Evolutionary conservation across 768 basidiomycete species (phyloP).

Genomic region (Scleroderma bovista): DNA sequence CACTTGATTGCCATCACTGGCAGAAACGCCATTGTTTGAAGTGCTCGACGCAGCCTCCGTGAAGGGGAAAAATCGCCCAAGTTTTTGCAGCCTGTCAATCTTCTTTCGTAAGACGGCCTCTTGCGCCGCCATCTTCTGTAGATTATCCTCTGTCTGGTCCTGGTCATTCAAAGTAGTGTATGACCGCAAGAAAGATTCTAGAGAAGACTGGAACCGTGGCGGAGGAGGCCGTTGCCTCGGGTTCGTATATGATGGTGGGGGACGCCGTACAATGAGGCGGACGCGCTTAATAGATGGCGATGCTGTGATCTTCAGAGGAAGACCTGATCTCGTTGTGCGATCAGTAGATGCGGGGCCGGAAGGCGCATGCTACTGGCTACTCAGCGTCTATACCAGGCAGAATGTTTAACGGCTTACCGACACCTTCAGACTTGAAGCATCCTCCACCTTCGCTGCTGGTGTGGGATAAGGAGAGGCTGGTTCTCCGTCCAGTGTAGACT

Average conservation of each 20-base stretch:
- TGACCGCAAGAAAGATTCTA: conserved; percentile 54
- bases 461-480: conserved; percentile 5
- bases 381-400: not conserved
- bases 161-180: conserved; percentile 51
- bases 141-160: conserved; percentile 36
- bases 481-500: conserved; percentile 6
- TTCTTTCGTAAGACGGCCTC: conserved; percentile 42
- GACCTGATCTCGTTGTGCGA: not conserved
- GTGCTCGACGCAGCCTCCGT: conserved; percentile 18
- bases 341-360: not conserved
- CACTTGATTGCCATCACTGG: not conserved
- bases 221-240: conserved; percentile 61
- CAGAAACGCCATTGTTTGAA: conserved; percentile 15
- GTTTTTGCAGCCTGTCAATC: conserved; percentile 37
- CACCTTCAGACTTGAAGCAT: not conserved
- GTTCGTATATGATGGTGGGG: conserved; percentile 55
- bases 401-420: not conserved
- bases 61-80: conserved; percentile 43
- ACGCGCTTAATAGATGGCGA: conserved; percentile 49
- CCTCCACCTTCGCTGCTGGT: conserved; percentile 17
- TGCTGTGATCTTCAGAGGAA: conserved; percentile 6
- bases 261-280: conserved; percentile 58
- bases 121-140: conserved; percentile 34
- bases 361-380: not conserved
- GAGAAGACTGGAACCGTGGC: conserved; percentile 46